Base-by-base conservation (phyloP, 257 asterid genomes). In the Primulina huaijiensis region DNA sequence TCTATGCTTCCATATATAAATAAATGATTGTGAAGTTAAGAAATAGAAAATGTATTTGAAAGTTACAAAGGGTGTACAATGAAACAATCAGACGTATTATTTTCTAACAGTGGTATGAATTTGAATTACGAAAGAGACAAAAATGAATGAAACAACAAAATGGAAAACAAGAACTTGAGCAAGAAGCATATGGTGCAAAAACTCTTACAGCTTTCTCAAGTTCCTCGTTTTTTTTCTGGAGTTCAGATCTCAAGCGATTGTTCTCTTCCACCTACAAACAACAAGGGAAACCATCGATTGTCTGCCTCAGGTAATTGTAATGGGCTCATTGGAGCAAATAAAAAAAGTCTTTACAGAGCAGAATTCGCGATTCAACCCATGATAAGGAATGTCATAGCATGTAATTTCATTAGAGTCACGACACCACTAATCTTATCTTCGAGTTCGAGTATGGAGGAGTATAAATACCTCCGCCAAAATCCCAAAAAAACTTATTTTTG, bases 231-330 rank as follows among this genome's bases (percentile, higher is more conserved):
- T 76, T 89, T 75, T 81, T 86, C 84, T 86, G 84, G 73, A 91
- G 96, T 76, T 88, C 97, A 82, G 84, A 81, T 81, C 92, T 87
- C 82, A 94, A 82, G 55, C 88, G 92, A 60, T 81, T 82, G 78
- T 89, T 94, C 85, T 94, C 99, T 76, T 86, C 99, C 72, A 91
- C 96, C 99, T 92, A 84, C 75, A 20, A 78, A 70, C 25, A 57
- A 60, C 16, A 64, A 80, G 71, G 50, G 72, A 61, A 72, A 17
- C 8, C 7, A 63, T 57, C 27, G 57, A 66, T 37, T 53, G 50
- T 43, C 16, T 16, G 50, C 35, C 62, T 14, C 30, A 20, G 60
- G 53, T 30, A 31, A 61, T 62, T 46, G 64, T 74, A 2, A 64
- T 65, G 53, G 52, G 55, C 65, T 61, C 60, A 56, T 43, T 17